A percentile compares a stretch with the other conserved stretches of the same genome.
Conservation (phyloP, 768 basidiomycete species). For the Phanerodontia chrysosporium region DNA sequence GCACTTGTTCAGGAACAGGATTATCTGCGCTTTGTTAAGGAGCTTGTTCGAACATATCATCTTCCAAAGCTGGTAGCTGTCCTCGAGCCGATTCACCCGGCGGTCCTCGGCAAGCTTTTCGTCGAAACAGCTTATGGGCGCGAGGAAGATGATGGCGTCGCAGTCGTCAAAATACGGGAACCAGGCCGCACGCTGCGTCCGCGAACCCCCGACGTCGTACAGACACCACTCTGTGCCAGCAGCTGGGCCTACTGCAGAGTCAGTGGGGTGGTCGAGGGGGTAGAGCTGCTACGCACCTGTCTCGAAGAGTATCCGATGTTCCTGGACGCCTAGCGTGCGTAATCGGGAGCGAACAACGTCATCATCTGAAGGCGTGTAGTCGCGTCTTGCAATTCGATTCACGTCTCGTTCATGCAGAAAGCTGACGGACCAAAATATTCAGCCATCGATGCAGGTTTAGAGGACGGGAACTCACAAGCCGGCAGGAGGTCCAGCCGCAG, state of each 20-base stretch:
- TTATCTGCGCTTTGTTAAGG: constrained; percentile 27
- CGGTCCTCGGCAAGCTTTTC: constrained; percentile 73
- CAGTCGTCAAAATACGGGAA: constrained; percentile 82
- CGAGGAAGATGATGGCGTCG: constrained; percentile 84
- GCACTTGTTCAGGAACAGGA: constrained; percentile 46
- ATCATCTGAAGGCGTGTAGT: constrained; percentile 67
- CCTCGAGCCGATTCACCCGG: constrained; percentile 60
- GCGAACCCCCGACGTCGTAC: constrained; percentile 79
- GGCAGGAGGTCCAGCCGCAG: constrained; percentile 62
- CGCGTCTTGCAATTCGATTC: constrained; percentile 56
- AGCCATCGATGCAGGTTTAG: not conserved
- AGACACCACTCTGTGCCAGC: constrained; percentile 68
- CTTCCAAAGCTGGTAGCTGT: constrained; percentile 29
- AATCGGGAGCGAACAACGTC: constrained; percentile 81
- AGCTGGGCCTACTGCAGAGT: constrained; percentile 34
- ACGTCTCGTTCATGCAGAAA: constrained; percentile 58
- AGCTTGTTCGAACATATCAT: constrained; percentile 27
- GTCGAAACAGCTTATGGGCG: constrained; percentile 76
- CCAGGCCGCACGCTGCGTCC: constrained; percentile 67
- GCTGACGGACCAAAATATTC: constrained; percentile 29
- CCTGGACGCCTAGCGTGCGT: constrained; percentile 74
- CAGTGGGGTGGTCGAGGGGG: not conserved
- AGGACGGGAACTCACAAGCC: constrained; percentile 60
- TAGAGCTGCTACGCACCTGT: constrained; percentile 41
- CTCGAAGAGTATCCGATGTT: constrained; percentile 64